Base-by-base conservation (phyloP, 352 stramenopile genomes). In the Pelagophyceae sp. region DNA sequence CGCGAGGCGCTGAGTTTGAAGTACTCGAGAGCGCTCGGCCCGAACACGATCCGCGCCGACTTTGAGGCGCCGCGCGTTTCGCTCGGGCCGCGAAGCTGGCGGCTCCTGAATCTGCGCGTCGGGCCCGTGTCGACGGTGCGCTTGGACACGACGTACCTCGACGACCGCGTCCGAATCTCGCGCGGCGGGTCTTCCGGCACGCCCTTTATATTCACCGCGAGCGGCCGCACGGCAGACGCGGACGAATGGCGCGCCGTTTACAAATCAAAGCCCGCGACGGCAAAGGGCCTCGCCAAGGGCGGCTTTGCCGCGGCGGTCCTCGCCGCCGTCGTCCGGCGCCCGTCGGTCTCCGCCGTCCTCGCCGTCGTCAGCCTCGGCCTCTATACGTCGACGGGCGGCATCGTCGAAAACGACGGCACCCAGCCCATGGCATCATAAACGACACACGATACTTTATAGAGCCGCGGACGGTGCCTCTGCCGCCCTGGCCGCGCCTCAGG, bases 71-170 rank as follows among this genome's bases (percentile, higher is more conserved):
- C 61, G n/a, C 29, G 33, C 17, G 33, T 71, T 31, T 27, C 61
- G n/a, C 29, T 71, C 61, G 61, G 61, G 1, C 61, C 61, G 29
- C 45, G 45, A 11, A 23, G 11, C 45, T 54, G 45, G 45, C 45
- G 45, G 11, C 11, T 23, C 45, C 31, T 37, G n/a, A 19, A 15
- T 1, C 33, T 37, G 3, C 15, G 38, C 3, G 15, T 40, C 15
- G 61, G 61, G 3, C 61, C 61, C 3, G 3, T 31, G n/a, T 71
- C 61, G 27, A 31, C 15, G 61, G 61, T 71, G n/a, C 61, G 61
- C 61, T 31, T 71, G n/a, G 61, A 71, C 31, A 71, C 61, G 61
- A 71, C 61, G n/a, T 71, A 71, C n/a, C n/a, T 71, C 15, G 61
- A 71, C n/a, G 61, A 71, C n/a, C 60, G 60, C 60, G 27, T 71